A percentile compares a stretch with the other conserved stretches of the same genome.
Conservation (phyloP, 2,329 filamentous ascomycete genomes). For the Coleophoma crateriformis region DNA sequence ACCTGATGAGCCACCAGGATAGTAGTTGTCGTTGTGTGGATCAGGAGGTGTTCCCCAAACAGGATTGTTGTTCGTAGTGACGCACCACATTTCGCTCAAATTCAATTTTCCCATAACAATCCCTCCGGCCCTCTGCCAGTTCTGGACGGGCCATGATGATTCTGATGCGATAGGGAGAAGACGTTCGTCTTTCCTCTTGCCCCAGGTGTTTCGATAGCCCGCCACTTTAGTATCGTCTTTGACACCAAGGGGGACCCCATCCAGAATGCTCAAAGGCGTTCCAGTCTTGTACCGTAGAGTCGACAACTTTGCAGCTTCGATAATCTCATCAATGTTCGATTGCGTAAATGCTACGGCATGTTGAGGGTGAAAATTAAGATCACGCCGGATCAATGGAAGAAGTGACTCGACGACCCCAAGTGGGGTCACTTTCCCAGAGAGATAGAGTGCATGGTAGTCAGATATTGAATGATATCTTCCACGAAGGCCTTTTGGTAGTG, state of each 20-base stretch:
- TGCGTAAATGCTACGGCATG: slow-evolving; percentile 73
- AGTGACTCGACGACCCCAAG: slow-evolving; percentile 65
- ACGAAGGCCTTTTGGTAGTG: slow-evolving; percentile 33
- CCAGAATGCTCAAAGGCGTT: slow-evolving; percentile 60
- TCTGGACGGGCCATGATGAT: slow-evolving; percentile 66
- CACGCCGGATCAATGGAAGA: slow-evolving; percentile 63
- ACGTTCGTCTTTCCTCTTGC: slow-evolving; percentile 78
- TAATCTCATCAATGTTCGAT: slow-evolving; percentile 54
- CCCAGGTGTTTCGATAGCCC: slow-evolving; percentile 65
- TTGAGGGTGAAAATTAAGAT: slow-evolving; percentile 44
- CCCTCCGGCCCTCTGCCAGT: slow-evolving; percentile 65
- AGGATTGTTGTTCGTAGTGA: slow-evolving; percentile 79
- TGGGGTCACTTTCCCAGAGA: slow-evolving; percentile 64
- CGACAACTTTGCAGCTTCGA: slow-evolving; percentile 66
- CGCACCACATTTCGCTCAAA: slow-evolving; percentile 79
- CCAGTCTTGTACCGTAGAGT: slow-evolving; percentile 67
- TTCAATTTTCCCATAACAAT: slow-evolving; percentile 73
- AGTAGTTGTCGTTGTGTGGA: slow-evolving; percentile 67
- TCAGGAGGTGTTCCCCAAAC: slow-evolving; percentile 80
- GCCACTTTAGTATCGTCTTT: slow-evolving; percentile 77
- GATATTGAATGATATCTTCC: slow-evolving; percentile 62
- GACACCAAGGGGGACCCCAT: slow-evolving; percentile 77
- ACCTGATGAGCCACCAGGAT: slow-evolving; percentile 83
- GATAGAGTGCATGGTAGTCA: slow-evolving; percentile 75
- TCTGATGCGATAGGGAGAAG: slow-evolving; percentile 62